These are phyloP conservation scores for Micromonas pusilla DNA, from an alignment of 139 green algal species.

Conservation along the genomic window DNA sequence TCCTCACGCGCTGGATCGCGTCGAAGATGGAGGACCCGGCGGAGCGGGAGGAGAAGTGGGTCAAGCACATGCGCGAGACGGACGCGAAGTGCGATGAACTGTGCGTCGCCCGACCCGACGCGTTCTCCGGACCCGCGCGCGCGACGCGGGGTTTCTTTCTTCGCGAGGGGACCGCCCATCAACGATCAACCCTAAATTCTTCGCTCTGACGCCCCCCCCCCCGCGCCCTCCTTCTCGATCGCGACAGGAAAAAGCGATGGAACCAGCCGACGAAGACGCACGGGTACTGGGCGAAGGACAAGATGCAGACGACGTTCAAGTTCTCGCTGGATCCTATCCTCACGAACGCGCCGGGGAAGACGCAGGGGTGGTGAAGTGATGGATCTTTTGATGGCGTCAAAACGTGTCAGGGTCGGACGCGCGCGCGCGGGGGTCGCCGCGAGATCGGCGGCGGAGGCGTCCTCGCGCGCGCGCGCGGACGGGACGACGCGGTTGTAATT, in stretches of 20 bases:
- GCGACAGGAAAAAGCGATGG: neutral
- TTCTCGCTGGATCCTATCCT: neutral
- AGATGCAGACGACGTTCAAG: neutral
- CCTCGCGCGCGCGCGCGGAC: no score
- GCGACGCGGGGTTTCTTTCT: no score
- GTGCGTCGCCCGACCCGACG: neutral
- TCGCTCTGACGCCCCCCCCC: neutral
- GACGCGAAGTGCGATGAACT: neutral
- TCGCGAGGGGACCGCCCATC: no score
- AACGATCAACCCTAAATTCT: no score
- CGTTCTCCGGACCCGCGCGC: no score
- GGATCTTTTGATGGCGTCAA: neutral
- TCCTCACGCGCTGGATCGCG: constrained; percentile 9
- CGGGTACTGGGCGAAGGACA: constrained; percentile 8
- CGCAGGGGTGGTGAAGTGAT: neutral
- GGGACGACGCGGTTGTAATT: no score
- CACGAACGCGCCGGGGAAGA: neutral
- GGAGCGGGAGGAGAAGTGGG: neutral
- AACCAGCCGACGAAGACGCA: constrained; percentile 8
- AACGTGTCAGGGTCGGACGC: neutral
- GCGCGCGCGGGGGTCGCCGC: no score
- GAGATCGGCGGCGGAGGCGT: no score
- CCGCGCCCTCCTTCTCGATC: neutral
- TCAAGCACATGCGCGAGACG: neutral
- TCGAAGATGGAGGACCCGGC: neutral